Evolutionary conservation across 176 grass and related monocot species (phyloP), one percentile per base, ranked within the genome.

Genomic region (Avena eriantha): DNA sequence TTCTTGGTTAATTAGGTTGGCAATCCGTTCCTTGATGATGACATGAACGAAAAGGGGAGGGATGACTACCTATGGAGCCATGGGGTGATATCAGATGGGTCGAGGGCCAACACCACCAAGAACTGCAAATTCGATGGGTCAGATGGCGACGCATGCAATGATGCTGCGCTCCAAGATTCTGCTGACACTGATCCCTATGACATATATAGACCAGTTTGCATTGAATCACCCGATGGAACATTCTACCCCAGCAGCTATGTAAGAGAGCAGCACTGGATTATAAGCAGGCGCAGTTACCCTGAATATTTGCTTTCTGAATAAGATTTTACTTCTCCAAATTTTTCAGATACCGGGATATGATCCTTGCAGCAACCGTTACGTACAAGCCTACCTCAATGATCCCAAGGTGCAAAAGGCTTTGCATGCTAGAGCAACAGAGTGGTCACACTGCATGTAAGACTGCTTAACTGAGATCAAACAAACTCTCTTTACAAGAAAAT

Each of bases 51-150:
- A 0, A 86, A 83, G 29, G 80, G 74, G 21, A 1, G 1, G 10
- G 39, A 24, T 15, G 84, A 83, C 36, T 90, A 82, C 41, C 2
- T 83, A 19, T 90, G 89, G 89, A 70, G 60, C 56, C 89, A 90
- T 78, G 84, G 83, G 31, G 31, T 90, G 47, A 78, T 90, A 63
- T 90, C 88, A 7, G 59, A 90, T 12, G 83, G 82, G 60, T 53
- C 23, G 8, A 34, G 11, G 1, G 73, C 29, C 48, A 69, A 83
- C 21, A 91, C 87, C 22, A 87, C 70, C 51, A 87, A 71, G 63
- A 31, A 69, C 53, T 91, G 89, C 73, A 80, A 80, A 8, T 90
- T 83, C n/a, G 48, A 68, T 24, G 2, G 13, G 29, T 23, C 36
- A 2, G 39, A 76, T 49, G 55, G 53, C 10, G 19, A 69, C 3